Evolutionary conservation across 2,329 filamentous ascomycete genomes (phyloP), one percentile per base, ranked within the genome.

Genomic region (Ophiostoma tasmaniense): DNA sequence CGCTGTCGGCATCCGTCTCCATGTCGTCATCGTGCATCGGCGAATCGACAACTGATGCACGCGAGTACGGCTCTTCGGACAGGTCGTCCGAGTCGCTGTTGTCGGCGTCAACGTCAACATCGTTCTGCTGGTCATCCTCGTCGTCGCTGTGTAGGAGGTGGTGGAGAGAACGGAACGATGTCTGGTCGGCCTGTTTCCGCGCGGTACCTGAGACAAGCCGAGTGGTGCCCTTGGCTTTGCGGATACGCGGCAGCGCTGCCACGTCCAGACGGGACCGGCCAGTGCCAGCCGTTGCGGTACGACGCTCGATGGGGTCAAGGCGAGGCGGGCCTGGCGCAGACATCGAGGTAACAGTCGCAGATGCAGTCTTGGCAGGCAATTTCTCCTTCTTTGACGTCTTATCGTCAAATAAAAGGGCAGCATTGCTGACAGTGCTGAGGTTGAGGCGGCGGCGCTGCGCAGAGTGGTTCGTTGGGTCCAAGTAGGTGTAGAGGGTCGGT

Each of bases 91-190:
- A 28, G 64, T 65, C 64, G 37, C 37, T 45, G 64, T 65, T 37
- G 35, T 66, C 50, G 17, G 67, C 55, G 14, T 66, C 64, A 28
- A 28, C 65, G 72, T 87, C 85, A 1, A 78, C 81, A 69, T 97
- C 93, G 73, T 96, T 93, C 72, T 97, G 93, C 0, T 92, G 96
- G 76, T 97, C 92, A n/a, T 90, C 90, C 59, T 92, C 69, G 72
- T 90, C 90, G 71, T 90, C 87, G 75, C 90, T 86, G 72, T 90
- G 85, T 71, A 95, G 82, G 42, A 89, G 87, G 78, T 96, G 90
- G 76, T 97, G 92, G 22, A 98, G 83, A 7, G 92, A 91, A 67
- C 93, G 87, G 77, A 93, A 88, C 37, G 64, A 65, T 22, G 30
- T 88, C 85, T 71, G 87, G 88, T 61, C 61, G 8, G 61, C 86